These are phyloP conservation scores for Penicillium sumatraense DNA, from an alignment of 2,329 filamentous ascomycete genomes.

Conservation along the genomic window DNA sequence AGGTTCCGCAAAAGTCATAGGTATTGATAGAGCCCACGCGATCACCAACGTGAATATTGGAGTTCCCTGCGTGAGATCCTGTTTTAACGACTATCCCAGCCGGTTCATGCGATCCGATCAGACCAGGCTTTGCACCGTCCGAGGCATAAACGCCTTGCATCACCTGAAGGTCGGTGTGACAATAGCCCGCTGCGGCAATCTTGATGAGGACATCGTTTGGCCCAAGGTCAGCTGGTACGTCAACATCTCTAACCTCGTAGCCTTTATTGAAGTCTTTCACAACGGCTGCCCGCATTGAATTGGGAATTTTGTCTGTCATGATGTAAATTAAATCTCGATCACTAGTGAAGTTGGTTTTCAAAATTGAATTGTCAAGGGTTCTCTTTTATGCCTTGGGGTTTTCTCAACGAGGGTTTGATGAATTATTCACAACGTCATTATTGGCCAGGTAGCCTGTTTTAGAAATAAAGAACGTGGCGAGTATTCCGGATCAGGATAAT, in stretches of 20 bases:
- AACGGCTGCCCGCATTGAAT: conserved; percentile 18
- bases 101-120: conserved; percentile 41
- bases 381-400: neutral
- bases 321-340: too few relatives aligned
- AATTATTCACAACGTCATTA: too few relatives aligned
- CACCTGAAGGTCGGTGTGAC: conserved; percentile 26
- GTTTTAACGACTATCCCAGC: conserved; percentile 34
- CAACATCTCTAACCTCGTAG: conserved; percentile 23
- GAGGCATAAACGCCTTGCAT: conserved; percentile 27
- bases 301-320: conserved; percentile 14
- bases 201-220: conserved; percentile 22
- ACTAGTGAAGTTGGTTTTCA: too few relatives aligned
- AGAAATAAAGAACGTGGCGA: too few relatives aligned
- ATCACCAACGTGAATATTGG: conserved; percentile 33
- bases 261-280: conserved; percentile 24
- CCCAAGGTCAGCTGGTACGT: conserved; percentile 14
- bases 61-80: conserved; percentile 28
- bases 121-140: conserved; percentile 24
- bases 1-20: conserved; percentile 31
- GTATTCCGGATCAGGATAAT: too few relatives aligned
- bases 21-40: conserved; percentile 35
- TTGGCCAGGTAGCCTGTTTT: too few relatives aligned
- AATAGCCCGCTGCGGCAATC: conserved; percentile 18
- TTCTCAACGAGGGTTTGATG: too few relatives aligned
- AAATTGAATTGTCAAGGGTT: too few relatives aligned